These are phyloP conservation scores for Cutaneotrichosporon dermatis DNA, from an alignment of 1,284 basidiomycete species.

Conservation along the genomic window DNA sequence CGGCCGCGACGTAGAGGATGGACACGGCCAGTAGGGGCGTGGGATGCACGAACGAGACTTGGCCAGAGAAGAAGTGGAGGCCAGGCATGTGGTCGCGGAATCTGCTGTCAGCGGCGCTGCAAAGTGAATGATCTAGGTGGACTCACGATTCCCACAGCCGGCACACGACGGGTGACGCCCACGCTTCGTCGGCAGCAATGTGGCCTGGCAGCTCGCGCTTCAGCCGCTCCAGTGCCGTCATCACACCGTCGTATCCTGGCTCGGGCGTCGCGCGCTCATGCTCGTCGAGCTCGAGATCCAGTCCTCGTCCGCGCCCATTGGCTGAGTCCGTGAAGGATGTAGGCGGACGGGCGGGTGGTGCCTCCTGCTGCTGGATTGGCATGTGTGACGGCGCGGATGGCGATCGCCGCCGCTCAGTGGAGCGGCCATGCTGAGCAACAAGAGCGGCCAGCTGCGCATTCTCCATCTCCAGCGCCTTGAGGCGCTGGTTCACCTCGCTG, in stretches of 20 bases:
- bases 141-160: slow-evolving; percentile 20
- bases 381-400: no score
- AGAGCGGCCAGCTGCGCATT: slow-evolving; percentile 15
- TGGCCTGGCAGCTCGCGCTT: slow-evolving; percentile 16
- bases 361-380: no score
- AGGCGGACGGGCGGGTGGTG: no score
- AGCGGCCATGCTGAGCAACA: slow-evolving; percentile 1
- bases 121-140: no score
- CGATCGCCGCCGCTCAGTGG: no score
- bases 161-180: slow-evolving; percentile 6
- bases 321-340: no score
- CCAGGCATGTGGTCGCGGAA: slow-evolving; percentile 27
- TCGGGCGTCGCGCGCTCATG: not conserved
- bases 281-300: slow-evolving; percentile 9
- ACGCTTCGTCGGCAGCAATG: slow-evolving; percentile 12
- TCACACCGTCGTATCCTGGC: slow-evolving; percentile 6
- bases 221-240: slow-evolving; percentile 12
- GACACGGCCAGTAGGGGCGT: slow-evolving; percentile 22
- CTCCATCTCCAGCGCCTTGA: slow-evolving; percentile 17
- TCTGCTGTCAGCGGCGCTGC: slow-evolving; percentile 6
- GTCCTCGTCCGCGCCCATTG: not conserved
- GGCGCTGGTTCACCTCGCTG: slow-evolving; percentile 15
- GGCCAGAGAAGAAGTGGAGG: slow-evolving; percentile 22
- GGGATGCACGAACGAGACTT: slow-evolving; percentile 23
- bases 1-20: slow-evolving; percentile 21